These are phyloP conservation scores for Myxozyma vanderwaltii DNA, from an alignment of 805 yeast genomes.

Conservation along the genomic window DNA sequence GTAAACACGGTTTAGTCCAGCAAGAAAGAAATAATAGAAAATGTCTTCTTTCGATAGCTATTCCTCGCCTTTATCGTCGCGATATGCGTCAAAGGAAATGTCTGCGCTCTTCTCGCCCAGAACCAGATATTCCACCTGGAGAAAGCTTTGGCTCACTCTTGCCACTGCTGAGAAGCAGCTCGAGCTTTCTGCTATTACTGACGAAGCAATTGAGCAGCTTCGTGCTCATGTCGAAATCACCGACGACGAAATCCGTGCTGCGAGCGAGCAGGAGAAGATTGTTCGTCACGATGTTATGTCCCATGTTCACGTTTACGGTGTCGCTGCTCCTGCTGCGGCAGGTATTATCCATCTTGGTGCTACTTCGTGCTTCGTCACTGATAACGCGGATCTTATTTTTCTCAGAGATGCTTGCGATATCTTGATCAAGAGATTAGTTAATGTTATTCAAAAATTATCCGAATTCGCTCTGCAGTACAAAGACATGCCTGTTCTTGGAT, in stretches of 20 bases:
- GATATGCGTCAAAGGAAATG: conserved; percentile 99
- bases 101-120: conserved; percentile 86
- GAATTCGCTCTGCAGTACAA: conserved; percentile 88
- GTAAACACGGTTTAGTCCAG: too few species aligned
- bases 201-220: conserved; percentile 91
- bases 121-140: conserved; percentile 97
- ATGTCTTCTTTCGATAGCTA: conserved; percentile 67
- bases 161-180: conserved; percentile 95
- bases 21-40: too few species aligned
- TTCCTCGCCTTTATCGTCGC: conserved; percentile 89
- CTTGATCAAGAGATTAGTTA: conserved; percentile 90
- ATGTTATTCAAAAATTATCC: conserved; percentile 87
- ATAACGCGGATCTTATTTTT: conserved; percentile 96
- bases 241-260: conserved; percentile 88
- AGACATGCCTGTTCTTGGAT: conserved; percentile 94
- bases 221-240: conserved; percentile 73
- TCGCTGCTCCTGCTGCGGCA: conserved; percentile 91
- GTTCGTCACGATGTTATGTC: conserved; percentile 99
- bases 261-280: conserved; percentile 91
- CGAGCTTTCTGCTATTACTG: conserved; percentile 81
- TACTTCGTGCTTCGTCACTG: conserved; percentile 96
- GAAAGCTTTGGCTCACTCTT: conserved; percentile 92
- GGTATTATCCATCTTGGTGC: conserved; percentile 99
- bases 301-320: conserved; percentile 94
- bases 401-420: conserved; percentile 94